A percentile compares a stretch with the other conserved stretches of the same genome.
Conservation (phyloP, 768 basidiomycete genomes). For the Cystofilobasidium macerans region DNA sequence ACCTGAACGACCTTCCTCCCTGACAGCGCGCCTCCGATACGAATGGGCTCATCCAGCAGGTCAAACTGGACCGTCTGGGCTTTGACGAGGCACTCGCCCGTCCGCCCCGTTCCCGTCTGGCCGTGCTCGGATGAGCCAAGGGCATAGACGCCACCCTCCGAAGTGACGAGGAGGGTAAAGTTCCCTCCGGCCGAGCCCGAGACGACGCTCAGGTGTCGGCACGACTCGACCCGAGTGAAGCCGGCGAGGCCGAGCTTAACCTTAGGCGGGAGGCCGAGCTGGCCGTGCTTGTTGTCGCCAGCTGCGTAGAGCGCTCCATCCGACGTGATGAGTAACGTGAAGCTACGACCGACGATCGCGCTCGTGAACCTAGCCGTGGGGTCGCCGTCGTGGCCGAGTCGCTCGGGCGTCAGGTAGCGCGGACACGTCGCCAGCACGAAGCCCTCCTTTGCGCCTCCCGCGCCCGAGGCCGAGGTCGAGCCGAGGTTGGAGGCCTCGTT, state of each 20-base stretch:
- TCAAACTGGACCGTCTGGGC: conserved; percentile 78
- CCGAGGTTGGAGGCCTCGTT: conserved; percentile 3
- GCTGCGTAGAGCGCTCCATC: conserved; percentile 7
- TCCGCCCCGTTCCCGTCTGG: conserved; percentile 82
- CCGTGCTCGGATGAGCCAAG: conserved; percentile 40
- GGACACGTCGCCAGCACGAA: not conserved
- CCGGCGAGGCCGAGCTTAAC: not conserved
- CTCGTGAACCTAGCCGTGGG: not conserved
- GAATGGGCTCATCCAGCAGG: conserved; percentile 30
- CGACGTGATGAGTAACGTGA: conserved; percentile 10
- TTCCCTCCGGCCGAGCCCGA: conserved; percentile 55
- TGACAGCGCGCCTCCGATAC: conserved; percentile 57
- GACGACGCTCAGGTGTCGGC: conserved; percentile 32
- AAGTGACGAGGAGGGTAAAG: conserved; percentile 73
- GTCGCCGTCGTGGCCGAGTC: not conserved
- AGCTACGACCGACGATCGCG: not conserved
- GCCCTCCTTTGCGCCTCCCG: not conserved
- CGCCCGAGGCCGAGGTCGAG: not conserved
- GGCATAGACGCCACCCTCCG: conserved; percentile 50
- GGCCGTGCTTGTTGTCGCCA: conserved; percentile 21
- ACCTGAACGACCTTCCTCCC: conserved; percentile 71
- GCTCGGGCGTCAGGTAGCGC: not conserved
- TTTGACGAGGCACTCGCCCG: conserved; percentile 79
- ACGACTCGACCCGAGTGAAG: conserved; percentile 32
- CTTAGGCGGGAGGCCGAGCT: not conserved